Evolutionary conservation across 2,329 filamentous ascomycete species (phyloP).

Genomic region (Pseudocercospora musae): DNA sequence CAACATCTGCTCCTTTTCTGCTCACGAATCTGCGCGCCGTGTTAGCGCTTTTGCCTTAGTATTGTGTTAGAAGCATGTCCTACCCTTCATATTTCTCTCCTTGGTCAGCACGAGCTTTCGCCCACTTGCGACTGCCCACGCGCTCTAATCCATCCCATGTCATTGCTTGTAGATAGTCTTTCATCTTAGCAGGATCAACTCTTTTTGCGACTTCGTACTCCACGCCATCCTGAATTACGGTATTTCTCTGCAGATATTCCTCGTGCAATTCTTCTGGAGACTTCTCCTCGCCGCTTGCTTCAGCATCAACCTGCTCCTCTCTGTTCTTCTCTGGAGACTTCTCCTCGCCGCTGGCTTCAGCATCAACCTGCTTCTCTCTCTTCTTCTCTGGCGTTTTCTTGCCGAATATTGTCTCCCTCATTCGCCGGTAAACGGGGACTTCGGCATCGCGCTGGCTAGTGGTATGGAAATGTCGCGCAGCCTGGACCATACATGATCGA

Average conservation of each 20-base stretch:
- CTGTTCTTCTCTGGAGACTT: slow-evolving; percentile 13
- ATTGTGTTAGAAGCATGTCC: slow-evolving; percentile 14
- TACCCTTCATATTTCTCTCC: slow-evolving; percentile 38
- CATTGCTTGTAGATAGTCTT: slow-evolving; percentile 45
- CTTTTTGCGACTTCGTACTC: slow-evolving; percentile 27
- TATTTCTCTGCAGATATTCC: slow-evolving; percentile 3
- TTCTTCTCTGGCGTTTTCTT: slow-evolving; percentile 10
- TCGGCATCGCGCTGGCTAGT: slow-evolving; percentile 21
- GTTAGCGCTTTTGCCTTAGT: background rate
- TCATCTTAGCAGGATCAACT: slow-evolving; percentile 24
- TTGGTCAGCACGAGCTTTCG: slow-evolving; percentile 34
- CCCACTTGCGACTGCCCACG: slow-evolving; percentile 52
- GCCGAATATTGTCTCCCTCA: slow-evolving; percentile 29
- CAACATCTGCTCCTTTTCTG: background rate
- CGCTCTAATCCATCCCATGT: slow-evolving; percentile 54
- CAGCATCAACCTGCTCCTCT: too few species aligned
- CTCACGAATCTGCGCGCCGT: background rate
- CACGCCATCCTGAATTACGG: slow-evolving; percentile 9
- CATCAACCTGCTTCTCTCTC: too few species aligned
- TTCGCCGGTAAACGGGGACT: slow-evolving; percentile 25
- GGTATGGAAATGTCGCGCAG: slow-evolving; percentile 29
- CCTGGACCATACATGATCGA: slow-evolving; percentile 29
- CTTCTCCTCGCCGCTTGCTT: slow-evolving; percentile 14
- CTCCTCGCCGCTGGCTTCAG: slow-evolving; percentile 13
- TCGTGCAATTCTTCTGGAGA: slow-evolving; percentile 8